These are phyloP conservation scores for Fomitopsis betulina DNA, from an alignment of 1,284 basidiomycete species.

Conservation along the genomic window DNA sequence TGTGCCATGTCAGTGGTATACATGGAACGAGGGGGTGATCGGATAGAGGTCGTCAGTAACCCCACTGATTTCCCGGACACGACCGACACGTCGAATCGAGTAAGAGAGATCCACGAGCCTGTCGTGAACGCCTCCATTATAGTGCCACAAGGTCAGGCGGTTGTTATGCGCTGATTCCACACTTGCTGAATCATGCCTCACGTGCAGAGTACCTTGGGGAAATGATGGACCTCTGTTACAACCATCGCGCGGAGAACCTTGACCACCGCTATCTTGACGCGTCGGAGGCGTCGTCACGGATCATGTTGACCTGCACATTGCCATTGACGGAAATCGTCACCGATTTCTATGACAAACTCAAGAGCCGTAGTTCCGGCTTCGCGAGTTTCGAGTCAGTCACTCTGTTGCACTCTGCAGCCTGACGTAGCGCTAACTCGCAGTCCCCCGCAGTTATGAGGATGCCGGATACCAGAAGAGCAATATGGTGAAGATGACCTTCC, in stretches of 20 bases:
- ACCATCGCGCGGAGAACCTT: conserved; percentile 73
- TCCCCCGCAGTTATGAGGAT: conserved; percentile 73
- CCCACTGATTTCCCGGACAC: conserved; percentile 90
- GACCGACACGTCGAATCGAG: conserved; percentile 55
- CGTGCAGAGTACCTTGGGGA: conserved; percentile 74
- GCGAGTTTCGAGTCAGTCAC: conserved; percentile 82
- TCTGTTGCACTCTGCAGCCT: neutral
- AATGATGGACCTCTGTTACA: conserved; percentile 89
- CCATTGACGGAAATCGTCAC: conserved; percentile 90
- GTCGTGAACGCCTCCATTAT: conserved; percentile 89
- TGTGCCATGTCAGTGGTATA: conserved; percentile 57
- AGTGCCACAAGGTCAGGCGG: conserved; percentile 73
- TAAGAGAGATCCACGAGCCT: conserved; percentile 82
- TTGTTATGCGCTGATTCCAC: neutral
- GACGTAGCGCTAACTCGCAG: conserved; percentile 1
- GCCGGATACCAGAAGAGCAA: conserved; percentile 80
- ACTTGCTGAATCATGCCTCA: neutral
- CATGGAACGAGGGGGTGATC: conserved; percentile 37
- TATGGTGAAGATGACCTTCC: conserved; percentile 85
- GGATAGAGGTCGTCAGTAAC: conserved; percentile 76
- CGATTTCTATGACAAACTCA: conserved; percentile 90
- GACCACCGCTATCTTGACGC: conserved; percentile 78
- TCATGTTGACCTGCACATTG: conserved; percentile 78
- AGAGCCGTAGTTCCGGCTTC: conserved; percentile 87
- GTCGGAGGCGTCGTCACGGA: conserved; percentile 48